Evolutionary conservation across 1,284 basidiomycete genomes (phyloP).

Genomic region (Tremellales sp.): DNA sequence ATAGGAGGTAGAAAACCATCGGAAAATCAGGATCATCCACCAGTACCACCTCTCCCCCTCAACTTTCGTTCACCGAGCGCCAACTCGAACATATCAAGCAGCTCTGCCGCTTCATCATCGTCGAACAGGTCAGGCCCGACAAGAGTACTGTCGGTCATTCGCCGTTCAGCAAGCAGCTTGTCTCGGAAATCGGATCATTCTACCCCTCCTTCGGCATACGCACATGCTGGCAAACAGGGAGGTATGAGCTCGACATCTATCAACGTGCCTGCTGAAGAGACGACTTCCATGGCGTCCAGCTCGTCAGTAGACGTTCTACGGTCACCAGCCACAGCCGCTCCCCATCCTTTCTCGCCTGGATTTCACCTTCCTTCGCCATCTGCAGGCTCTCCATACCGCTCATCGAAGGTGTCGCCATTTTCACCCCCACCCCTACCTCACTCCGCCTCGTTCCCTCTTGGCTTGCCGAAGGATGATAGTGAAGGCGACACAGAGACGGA

Average conservation of each 20-base stretch:
- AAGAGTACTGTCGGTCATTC: constrained; percentile 20
- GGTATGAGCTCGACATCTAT: constrained; percentile 9
- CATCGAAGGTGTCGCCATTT: not conserved
- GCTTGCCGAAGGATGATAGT: not conserved
- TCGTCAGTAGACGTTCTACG: too few relatives aligned
- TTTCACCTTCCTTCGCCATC: constrained; percentile 41
- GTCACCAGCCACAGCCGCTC: constrained; percentile 11
- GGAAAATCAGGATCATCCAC: constrained; percentile 14
- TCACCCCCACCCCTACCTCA: constrained; percentile 17
- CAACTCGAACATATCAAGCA: constrained; percentile 10
- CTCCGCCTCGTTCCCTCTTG: constrained; percentile 18
- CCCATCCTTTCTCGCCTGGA: constrained; percentile 34
- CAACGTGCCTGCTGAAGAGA: constrained; percentile 4
- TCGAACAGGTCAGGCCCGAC: constrained; percentile 15
- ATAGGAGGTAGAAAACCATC: constrained; percentile 10
- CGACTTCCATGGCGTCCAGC: constrained; percentile 1
- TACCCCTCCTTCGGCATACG: constrained; percentile 18
- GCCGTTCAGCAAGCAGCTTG: constrained; percentile 33
- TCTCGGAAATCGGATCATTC: constrained; percentile 13
- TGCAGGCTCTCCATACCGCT: constrained; percentile 35
- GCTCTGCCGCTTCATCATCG: constrained; percentile 10
- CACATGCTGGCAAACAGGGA: constrained; percentile 1
- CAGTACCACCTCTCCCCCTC: constrained; percentile 31
- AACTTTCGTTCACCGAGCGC: constrained; percentile 31
- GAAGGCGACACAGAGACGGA: constrained; percentile 29